Conservation (phyloP, 805 yeast species). For the Saccharomyces mikatae region DNA sequence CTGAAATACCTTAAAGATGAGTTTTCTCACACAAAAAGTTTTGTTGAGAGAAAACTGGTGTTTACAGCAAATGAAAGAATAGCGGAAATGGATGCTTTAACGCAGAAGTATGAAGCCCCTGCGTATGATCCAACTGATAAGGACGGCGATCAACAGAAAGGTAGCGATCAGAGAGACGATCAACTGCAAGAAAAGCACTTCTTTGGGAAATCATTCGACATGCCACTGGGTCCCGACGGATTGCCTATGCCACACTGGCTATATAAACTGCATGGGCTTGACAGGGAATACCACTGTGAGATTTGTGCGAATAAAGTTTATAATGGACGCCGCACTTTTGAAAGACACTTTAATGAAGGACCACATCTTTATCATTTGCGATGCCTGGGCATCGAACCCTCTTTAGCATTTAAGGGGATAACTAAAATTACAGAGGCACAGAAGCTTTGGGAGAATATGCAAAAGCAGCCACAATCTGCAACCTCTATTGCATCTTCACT, state of each 20-base stretch:
- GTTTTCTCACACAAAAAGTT: conserved; percentile 44
- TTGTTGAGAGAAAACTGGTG: conserved; percentile 56
- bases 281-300: conserved; percentile 67
- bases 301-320: conserved; percentile 71
- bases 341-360: conserved; percentile 63
- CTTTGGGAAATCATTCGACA: conserved; percentile 31
- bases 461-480: conserved; percentile 18
- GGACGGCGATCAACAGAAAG: conserved; percentile 27
- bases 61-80: conserved; percentile 64
- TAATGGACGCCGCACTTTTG: conserved; percentile 65
- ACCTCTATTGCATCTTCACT: conserved; percentile 2
- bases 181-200: conserved; percentile 31
- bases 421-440: conserved; percentile 60
- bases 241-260: conserved; percentile 91
- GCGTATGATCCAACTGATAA: conserved; percentile 35
- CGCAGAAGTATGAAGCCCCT: conserved; percentile 28
- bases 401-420: conserved; percentile 52
- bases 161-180: conserved; percentile 16
- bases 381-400: conserved; percentile 61
- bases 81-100: conserved; percentile 42
- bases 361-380: conserved; percentile 67
- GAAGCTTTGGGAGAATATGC: conserved; percentile 44
- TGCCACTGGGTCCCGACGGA: conserved; percentile 85
- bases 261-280: conserved; percentile 80
- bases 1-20: conserved; percentile 34